These are phyloP conservation scores for Lunasporangiospora selenospora DNA, from an alignment of 192 early-diverging fungal genomes.

Conservation along the genomic window DNA sequence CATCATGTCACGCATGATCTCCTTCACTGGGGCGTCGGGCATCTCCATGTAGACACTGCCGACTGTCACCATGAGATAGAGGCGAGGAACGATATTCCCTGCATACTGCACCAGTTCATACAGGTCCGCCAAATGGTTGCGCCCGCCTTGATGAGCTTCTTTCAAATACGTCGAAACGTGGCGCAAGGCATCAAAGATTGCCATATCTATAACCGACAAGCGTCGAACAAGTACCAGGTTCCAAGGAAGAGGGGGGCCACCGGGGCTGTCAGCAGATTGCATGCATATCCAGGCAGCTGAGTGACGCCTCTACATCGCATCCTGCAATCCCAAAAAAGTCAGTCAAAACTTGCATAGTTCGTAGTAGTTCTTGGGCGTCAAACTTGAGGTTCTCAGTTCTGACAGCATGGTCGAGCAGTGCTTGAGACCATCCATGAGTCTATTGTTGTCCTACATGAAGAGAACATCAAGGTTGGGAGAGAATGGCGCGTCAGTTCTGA, in stretches of 20 bases:
- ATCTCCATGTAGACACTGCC: slow-evolving; percentile 93
- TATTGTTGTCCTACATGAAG: slow-evolving; percentile 82
- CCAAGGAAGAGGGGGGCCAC: too few relatives aligned
- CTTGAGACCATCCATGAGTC: slow-evolving; percentile 93
- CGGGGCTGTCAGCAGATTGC: too few relatives aligned
- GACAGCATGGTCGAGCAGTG: slow-evolving; percentile 95
- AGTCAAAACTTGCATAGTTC: slow-evolving; percentile 78
- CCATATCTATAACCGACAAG: slow-evolving; percentile 84
- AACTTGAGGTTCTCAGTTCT: slow-evolving; percentile 89
- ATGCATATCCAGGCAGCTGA: too few relatives aligned
- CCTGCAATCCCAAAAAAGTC: too few relatives aligned
- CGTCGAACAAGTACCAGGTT: too few relatives aligned
- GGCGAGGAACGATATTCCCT: slow-evolving; percentile 91
- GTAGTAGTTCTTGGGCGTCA: slow-evolving; percentile 97
- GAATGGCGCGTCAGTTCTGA: too few relatives aligned
- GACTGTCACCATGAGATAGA: slow-evolving; percentile 98
- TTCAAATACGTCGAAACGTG: slow-evolving; percentile 87
- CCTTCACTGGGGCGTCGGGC: slow-evolving; percentile 83
- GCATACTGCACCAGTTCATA: slow-evolving; percentile 98
- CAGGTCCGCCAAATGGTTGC: slow-evolving; percentile 83
- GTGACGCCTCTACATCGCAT: too few relatives aligned
- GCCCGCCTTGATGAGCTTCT: slow-evolving; percentile 78
- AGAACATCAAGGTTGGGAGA: too few relatives aligned
- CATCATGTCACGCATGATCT: slow-evolving; percentile 96
- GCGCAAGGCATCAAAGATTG: slow-evolving; percentile 93